Evolutionary conservation across 371 early-diverging fungal genomes (phyloP), one percentile per base, ranked within the genome.

Genomic region (Conidiobolus coronatus): DNA sequence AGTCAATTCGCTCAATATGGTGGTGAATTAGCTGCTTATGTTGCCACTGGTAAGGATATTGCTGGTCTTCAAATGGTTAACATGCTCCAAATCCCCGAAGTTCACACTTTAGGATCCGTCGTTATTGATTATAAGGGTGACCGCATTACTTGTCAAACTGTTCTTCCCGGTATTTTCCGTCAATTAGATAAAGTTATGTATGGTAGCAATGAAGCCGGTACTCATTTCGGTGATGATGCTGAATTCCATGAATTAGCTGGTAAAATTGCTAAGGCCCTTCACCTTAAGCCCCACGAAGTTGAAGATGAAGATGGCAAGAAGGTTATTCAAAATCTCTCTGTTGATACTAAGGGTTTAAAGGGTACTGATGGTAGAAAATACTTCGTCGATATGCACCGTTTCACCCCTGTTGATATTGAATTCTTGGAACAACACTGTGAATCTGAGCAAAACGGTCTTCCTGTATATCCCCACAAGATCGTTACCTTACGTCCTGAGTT

Each of bases 351-450:
- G 71, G 92, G 92, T 18, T 69, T 94, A 46, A 53, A 77, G 37
- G 90, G 94, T 37, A 78, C 80, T 14, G 94, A 94, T 57, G 81
- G 83, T 11, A 79, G 91, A 60, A 69, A 76, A 34, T 94, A 94
- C 59, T 55, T 94, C 39, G 62, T 94, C 55, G 94, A 94, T 63
- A 67, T 90, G 41, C 88, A 80, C 63, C 77, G 94, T 42, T 55
- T 89, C 41, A 78, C 75, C 33, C 92, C 94, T 17, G 78, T 86
- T 33, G 94, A 94, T 62, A 70, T 85, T 48, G 76, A 70, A 52
- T 94, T 92, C 59, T 65, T 79, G 52, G 87, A 89, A 48, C 56
- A 60, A 14, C 78, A 79, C 50, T 70, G 79, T 50, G 57, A 58
- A 21, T 66, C 59, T 23, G 64, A 62, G 50, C 46, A 58, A 20